Percentiles rank a stretch among this genome's conserved stretches.
Evolutionary conservation across 2,329 filamentous ascomycete genomes (phyloP).

Genomic region (Pseudonectria buxi): DNA sequence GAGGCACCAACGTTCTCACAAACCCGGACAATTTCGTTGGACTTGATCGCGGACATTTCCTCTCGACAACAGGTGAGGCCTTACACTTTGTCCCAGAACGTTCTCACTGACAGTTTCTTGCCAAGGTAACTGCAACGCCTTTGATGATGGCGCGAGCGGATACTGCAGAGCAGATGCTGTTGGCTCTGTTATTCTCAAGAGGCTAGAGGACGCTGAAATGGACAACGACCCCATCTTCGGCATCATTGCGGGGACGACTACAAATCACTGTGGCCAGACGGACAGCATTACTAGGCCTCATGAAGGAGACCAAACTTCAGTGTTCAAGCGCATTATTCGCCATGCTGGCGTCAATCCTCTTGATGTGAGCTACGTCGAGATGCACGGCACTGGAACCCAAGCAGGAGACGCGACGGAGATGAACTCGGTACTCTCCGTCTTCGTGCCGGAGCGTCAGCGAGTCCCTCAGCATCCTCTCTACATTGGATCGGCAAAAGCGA

Average conservation of each 20-base stretch:
- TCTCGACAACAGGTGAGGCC: slow-evolving; percentile 37
- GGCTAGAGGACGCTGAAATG: slow-evolving; percentile 67
- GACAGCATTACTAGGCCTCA: slow-evolving; percentile 82
- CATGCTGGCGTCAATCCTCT: slow-evolving; percentile 68
- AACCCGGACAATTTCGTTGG: slow-evolving; percentile 61
- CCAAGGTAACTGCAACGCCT: slow-evolving; percentile 50
- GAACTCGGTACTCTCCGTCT: slow-evolving; percentile 60
- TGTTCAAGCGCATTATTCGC: slow-evolving; percentile 65
- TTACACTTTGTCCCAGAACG: neutral
- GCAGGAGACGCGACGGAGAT: slow-evolving; percentile 79
- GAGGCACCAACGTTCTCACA: slow-evolving; percentile 58
- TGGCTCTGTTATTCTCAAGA: slow-evolving; percentile 69
- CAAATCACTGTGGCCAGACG: slow-evolving; percentile 76
- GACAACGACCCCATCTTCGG: slow-evolving; percentile 75
- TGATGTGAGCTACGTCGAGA: slow-evolving; percentile 77
- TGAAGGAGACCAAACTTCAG: slow-evolving; percentile 63
- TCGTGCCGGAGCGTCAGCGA: slow-evolving; percentile 41
- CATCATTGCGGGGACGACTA: slow-evolving; percentile 66
- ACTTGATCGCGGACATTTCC: slow-evolving; percentile 58
- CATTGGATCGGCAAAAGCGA: slow-evolving; percentile 58
- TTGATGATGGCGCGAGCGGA: slow-evolving; percentile 72
- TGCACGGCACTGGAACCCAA: slow-evolving; percentile 85
- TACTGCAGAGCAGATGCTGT: slow-evolving; percentile 77
- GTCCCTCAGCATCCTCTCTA: slow-evolving; percentile 44
- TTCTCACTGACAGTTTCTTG: neutral